Evolutionary conservation across 768 basidiomycete genomes (phyloP), one percentile per base, ranked within the genome.

Genomic region (Gloeopeniophorella convolvens): DNA sequence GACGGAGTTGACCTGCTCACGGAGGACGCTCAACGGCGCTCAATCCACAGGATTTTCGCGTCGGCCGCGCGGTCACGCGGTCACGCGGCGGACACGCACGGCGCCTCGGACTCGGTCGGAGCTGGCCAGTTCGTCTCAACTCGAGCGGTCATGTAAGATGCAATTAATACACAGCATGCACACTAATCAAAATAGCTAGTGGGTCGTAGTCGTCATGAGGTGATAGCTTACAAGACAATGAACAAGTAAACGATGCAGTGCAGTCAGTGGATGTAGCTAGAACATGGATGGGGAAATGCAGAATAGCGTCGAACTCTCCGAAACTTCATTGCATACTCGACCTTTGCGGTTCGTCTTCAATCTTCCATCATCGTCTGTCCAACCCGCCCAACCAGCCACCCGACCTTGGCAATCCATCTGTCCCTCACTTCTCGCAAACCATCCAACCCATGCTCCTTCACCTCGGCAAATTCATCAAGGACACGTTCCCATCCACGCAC

Each of bases 371-470:
- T 69, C 20, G 60, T 60, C 53, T 66, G 66, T 18, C 33, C 42
- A 4, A 55, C 48, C 34, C 57, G 60, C 3, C 85, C 83, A 7
- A 86, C 81, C 28, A 88, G 62, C 89, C 89, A 91, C 1, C 89
- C 88, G 21, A 87, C 86, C 60, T 79, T 84, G 13, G 63, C 57
- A 13, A 89, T 76, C 86, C 87, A 90, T 28, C 70, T 67, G 62
- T 90, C 83, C 52, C 78, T 66, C 18, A 80, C 63, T 12, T 69
- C 67, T 58, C 69, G 66, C 68, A 79, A 68, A 34, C 63, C 61
- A 24, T 65, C 62, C 61, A 70, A 64, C 6, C 72, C 74, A 44
- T 73, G 63, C 0, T 68, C 69, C 52, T 79, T 79, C 16, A 70
- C 68, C 32, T 74, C 75, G 4, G 82, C 81, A 60, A 85, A 76